phyloP scores from a whole-genome alignment of 2,329 filamentous ascomycete species.

The Blumeria graminis region DNA sequence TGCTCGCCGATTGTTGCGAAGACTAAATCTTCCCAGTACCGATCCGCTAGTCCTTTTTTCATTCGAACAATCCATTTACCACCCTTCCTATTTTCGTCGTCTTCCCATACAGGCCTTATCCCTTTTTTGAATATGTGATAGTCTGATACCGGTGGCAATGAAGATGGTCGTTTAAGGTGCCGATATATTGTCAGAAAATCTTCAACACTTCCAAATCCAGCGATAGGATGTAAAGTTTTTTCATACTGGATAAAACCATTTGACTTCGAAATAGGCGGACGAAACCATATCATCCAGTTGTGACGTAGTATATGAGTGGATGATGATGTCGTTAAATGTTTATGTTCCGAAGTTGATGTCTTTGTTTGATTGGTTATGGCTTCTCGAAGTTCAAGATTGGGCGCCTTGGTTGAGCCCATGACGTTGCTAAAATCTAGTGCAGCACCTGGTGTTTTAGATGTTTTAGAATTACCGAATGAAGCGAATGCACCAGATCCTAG shows the following conservation, averaged over 20 bases:
- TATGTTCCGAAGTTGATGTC: slow-evolving; percentile 20
- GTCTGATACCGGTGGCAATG: slow-evolving; percentile 75
- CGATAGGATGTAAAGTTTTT: slow-evolving; percentile 78
- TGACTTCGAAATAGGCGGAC: slow-evolving; percentile 87
- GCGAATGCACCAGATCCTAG: slow-evolving; percentile 89
- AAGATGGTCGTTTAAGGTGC: slow-evolving; percentile 73
- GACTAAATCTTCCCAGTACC: slow-evolving; percentile 89
- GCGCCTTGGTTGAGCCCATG: slow-evolving; percentile 22
- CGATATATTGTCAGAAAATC: slow-evolving; percentile 79
- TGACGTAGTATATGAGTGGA: slow-evolving; percentile 45
- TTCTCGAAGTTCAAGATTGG: slow-evolving; percentile 37
- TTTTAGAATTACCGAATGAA: slow-evolving; percentile 73
- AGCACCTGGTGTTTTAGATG: slow-evolving; percentile 62
- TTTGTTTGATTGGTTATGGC: slow-evolving; percentile 14
- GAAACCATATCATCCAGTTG: slow-evolving; percentile 92
- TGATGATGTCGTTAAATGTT: slow-evolving; percentile 15
- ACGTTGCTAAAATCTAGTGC: slow-evolving; percentile 54
- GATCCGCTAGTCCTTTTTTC: slow-evolving; percentile 90
- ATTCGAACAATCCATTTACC: slow-evolving; percentile 94
- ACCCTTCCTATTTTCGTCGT: slow-evolving; percentile 84
- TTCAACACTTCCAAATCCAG: slow-evolving; percentile 57
- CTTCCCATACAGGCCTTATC: slow-evolving; percentile 93
- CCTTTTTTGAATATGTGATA: slow-evolving; percentile 97
- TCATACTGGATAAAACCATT: slow-evolving; percentile 77
- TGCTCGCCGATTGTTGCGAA: slow-evolving; percentile 83